A percentile compares a stretch with the other conserved stretches of the same genome.
These are phyloP conservation scores for Sphaerostilbella broomeana DNA, from an alignment of 2,329 filamentous ascomycete genomes.

Conservation along the genomic window DNA sequence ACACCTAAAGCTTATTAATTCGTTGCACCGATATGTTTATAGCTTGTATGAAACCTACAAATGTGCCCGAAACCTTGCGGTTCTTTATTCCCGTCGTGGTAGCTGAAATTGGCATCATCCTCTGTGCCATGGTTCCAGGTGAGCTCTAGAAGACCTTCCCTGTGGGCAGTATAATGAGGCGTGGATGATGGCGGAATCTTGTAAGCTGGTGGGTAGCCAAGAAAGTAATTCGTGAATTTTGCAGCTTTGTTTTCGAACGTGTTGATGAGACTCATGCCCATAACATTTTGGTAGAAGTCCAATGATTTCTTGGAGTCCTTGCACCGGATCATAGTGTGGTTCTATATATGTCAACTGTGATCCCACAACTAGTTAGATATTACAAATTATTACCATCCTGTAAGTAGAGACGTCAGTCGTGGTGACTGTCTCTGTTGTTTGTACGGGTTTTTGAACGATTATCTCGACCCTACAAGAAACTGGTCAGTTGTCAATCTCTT, in stretches of 20 bases:
- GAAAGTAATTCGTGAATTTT: constrained; percentile 87
- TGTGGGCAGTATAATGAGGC: constrained; percentile 51
- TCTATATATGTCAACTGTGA: constrained; percentile 36
- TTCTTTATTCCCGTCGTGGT: constrained; percentile 87
- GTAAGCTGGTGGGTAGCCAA: too few relatives aligned
- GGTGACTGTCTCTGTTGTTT: constrained; percentile 64
- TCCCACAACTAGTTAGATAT: not conserved
- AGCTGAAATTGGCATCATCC: constrained; percentile 74
- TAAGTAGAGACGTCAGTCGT: constrained; percentile 71
- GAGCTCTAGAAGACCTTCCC: constrained; percentile 82
- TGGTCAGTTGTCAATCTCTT: too few relatives aligned
- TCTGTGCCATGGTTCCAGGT: constrained; percentile 84
- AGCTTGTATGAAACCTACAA: constrained; percentile 46
- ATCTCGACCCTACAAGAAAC: too few relatives aligned
- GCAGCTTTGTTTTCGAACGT: constrained; percentile 62
- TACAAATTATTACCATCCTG: constrained; percentile 47
- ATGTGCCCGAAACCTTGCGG: constrained; percentile 95
- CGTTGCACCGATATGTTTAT: too few relatives aligned
- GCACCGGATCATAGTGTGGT: constrained; percentile 92
- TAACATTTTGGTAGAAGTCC: constrained; percentile 74
- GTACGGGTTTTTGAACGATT: constrained; percentile 63
- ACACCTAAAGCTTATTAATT: too few relatives aligned
- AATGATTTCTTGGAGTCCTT: constrained; percentile 71
- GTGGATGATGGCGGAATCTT: constrained; percentile 48
- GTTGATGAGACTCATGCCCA: constrained; percentile 81